These are phyloP conservation scores for Cladosporium sp. DNA, from an alignment of 2,329 filamentous ascomycete genomes.

Conservation along the genomic window DNA sequence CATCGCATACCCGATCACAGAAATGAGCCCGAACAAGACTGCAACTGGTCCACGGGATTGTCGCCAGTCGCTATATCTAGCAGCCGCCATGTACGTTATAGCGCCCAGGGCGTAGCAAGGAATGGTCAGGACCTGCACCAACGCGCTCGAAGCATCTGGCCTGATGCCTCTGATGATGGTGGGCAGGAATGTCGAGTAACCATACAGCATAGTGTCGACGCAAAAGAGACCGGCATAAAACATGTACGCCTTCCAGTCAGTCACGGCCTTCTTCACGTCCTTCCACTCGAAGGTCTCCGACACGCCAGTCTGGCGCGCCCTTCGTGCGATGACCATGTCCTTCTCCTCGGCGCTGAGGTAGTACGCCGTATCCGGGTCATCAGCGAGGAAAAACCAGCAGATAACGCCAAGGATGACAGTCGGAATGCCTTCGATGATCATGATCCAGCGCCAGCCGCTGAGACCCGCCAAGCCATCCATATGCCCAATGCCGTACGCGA, in stretches of 20 bases:
- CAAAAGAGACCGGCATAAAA: constrained; percentile 68
- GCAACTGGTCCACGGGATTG: constrained; percentile 62
- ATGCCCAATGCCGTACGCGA: constrained; percentile 67
- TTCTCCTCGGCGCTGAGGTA: constrained; percentile 57
- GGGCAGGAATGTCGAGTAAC: constrained; percentile 70
- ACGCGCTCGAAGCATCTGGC: constrained; percentile 51
- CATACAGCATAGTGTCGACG: constrained; percentile 72
- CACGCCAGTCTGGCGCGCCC: constrained; percentile 45
- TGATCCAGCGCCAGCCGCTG: constrained; percentile 66
- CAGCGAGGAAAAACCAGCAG: constrained; percentile 51
- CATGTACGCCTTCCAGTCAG: constrained; percentile 69
- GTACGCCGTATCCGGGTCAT: constrained; percentile 58
- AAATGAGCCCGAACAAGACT: constrained; percentile 56
- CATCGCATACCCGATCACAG: constrained; percentile 43
- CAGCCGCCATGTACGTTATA: constrained; percentile 59
- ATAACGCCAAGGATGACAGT: constrained; percentile 51
- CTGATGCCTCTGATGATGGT: constrained; percentile 70
- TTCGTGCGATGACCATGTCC: constrained; percentile 47
- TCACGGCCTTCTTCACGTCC: constrained; percentile 61
- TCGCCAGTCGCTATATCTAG: constrained; percentile 60
- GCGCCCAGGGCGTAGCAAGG: constrained; percentile 72
- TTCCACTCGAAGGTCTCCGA: constrained; percentile 49
- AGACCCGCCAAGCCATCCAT: constrained; percentile 62
- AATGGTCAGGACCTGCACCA: constrained; percentile 70
- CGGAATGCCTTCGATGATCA: constrained; percentile 55